Evolutionary conservation across 495 filamentous ascomycete species (phyloP), one percentile per base, ranked within the genome.

Genomic region (Trypethelium eluteriae): DNA sequence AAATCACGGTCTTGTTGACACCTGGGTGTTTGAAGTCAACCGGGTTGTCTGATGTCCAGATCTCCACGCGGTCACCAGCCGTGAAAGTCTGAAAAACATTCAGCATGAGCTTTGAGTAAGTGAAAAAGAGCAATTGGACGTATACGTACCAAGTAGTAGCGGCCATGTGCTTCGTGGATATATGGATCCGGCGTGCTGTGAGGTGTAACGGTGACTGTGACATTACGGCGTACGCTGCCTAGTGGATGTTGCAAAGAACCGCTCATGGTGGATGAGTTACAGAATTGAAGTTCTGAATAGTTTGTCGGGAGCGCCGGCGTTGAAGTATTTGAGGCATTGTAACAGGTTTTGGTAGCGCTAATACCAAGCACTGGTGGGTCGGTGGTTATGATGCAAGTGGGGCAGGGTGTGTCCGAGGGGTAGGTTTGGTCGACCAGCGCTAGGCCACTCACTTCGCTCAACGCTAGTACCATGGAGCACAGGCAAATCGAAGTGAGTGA

Each of bases 21-120:
- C 41, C 63, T 34, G 53, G 49, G 38, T 71, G 64, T 46, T 73
- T 65, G 41, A 76, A 72, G 39, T 70, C 63, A 14, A 70, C 65
- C 9, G 76, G 64, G 3, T 62, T 64, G 38, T 65, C 62, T 1
- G 74, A 66, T 38, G 65, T 62, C 75, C 75, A 77, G 63, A 77
- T 74, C 36, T 74, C 71, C 59, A 77, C 64, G 2, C 71, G 65
- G 53, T 70, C 62, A 44, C 74, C 74, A 44, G 68, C 64, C 49
- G 75, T 77, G 64, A 71, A 77, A 7, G 74, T 76, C 68, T 74
- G 18, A 36, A 32, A 16, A 38, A 32, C 62, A 32, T 62, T 16
- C 25, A 68, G 38, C 4, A 63, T 14, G 4, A 59, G 32, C 53
- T 36, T 36, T 6, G 36, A 7, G 25, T 0, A 25, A 3, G 32